A percentile compares a stretch with the other conserved stretches of the same genome.
Evolutionary conservation across 2,329 filamentous ascomycete species (phyloP).

Genomic region (Peltaster fructicola): DNA sequence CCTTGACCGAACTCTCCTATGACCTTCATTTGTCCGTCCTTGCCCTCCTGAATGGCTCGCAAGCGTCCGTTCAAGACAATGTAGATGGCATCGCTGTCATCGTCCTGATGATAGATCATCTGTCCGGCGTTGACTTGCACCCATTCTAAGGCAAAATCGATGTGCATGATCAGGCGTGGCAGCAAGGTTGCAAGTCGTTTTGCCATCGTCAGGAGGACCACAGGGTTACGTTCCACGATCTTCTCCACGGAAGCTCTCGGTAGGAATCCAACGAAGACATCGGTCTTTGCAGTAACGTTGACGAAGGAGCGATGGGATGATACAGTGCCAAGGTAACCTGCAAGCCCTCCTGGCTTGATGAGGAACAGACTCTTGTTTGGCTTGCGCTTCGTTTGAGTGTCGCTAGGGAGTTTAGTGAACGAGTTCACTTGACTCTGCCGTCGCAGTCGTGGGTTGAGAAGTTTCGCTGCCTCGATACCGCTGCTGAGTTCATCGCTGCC

Average conservation of each 20-base stretch:
- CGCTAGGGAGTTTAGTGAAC: conserved; percentile 6
- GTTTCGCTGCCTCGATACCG: conserved; percentile 20
- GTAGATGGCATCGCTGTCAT: conserved; percentile 96
- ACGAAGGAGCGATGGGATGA: conserved; percentile 94
- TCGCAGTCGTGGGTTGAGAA: conserved; percentile 3
- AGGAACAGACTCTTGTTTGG: conserved; percentile 61
- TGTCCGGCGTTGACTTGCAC: conserved; percentile 90
- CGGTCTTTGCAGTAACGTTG: conserved; percentile 91
- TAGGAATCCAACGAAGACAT: conserved; percentile 93
- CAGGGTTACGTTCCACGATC: conserved; percentile 82
- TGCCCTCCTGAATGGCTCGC: conserved; percentile 64
- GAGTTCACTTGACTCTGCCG: conserved; percentile 3
- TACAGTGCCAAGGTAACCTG: conserved; percentile 85
- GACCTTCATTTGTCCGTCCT: conserved; percentile 67
- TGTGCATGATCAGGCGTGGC: conserved; percentile 79
- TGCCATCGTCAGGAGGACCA: conserved; percentile 86
- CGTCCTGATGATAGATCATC: conserved; percentile 79
- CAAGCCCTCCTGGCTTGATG: conserved; percentile 85
- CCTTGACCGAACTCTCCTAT: conserved; percentile 90
- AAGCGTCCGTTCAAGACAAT: conserved; percentile 90
- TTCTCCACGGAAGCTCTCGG: conserved; percentile 71
- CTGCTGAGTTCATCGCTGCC: conserved; percentile 22
- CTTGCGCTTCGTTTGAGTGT: conserved; percentile 27
- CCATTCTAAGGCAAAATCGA: conserved; percentile 97
- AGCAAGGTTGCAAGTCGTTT: conserved; percentile 82